Base-by-base conservation (phyloP, 306 rosid species). In the Coriaria nepalensis region DNA sequence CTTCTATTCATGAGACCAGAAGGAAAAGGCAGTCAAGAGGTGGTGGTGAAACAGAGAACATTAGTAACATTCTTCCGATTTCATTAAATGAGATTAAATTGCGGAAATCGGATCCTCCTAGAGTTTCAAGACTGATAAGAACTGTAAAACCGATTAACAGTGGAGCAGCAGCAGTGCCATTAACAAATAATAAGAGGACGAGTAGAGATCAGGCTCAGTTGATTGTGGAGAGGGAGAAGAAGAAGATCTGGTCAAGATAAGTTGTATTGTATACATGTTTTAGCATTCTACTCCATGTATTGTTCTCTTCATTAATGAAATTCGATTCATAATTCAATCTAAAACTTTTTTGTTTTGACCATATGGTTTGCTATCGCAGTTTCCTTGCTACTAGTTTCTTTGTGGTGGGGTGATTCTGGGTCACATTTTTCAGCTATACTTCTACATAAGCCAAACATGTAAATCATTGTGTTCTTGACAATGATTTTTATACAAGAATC, bases 101-200 rank as follows among this genome's bases (percentile, higher is more conserved):
- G 14, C 48, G 93, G 76, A 86, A 81, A 69, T 86, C 95, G 47
- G 93, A 86, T 47, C 95, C 95, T 7, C 82, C 93, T 9, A 81
- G 32, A 60, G 43, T 78, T 60, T 59, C 74, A 35, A 72, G 83
- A 47, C 13, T 70, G 42, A 67, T 53, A 37, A 86, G 81, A 60
- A 48, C 84, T 62, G 49, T 70, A 40, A 81, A 50, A 67, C 73
- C 85, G 35, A 66, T 55, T 20, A 20, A 53, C 49, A 61, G 66
- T 72, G 38, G 6, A 69, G 59, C 87, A 76, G 29, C 29, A 1
- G 29, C 29, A 69, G 78, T 68, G 14, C 69, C 85, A 11, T 59
- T 73, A 60, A 71, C 71, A 55, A 79, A 73, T 55, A 86, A 78
- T 55, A 86, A 78, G 83, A 73, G 74, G 61, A 20, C 54, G 33